Evolutionary conservation across 352 stramenopile species (phyloP), one percentile per base, ranked within the genome.

Genomic region (Phytopythium chamaehyphon): DNA sequence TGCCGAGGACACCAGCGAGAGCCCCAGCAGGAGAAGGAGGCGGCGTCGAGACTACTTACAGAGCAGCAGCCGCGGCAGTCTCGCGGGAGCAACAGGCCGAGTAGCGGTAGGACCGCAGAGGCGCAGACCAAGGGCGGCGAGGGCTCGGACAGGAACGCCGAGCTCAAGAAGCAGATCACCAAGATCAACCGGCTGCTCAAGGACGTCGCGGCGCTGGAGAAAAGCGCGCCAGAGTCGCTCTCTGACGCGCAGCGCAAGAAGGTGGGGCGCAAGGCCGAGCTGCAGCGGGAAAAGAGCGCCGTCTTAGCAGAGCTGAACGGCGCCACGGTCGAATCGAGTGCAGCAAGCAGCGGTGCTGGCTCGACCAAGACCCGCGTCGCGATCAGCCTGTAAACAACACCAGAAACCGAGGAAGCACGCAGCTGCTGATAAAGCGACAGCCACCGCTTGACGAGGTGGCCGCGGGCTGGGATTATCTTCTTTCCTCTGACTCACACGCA

Each of bases 171-270:
- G 21, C 39, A 59, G 19, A 57, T 88, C 37, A 75, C 72, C 22
- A 69, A 68, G 24, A 52, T 88, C 47, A 88, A 87, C 46, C 76
- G 73, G 38, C 54, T 67, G 44, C 62, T 72, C 47, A 71, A 72
- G 31, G 64, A 70, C 33, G 65, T 21, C 16, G 62, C 57, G 15
- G 68, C 64, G 28, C 43, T 67, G 35, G 47, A 60, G 40, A 45
- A 51, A 22, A 40, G 53, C 38, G 6, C 36, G 6, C 31, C 52
- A 23, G 18, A 45, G n/a, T n/a, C 57, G 26, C 60, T 69, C 18
- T 66, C 74, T 22, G 48, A 62, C 37, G 61, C 75, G 33, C 55
- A 69, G 42, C 43, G 50, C n/a, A 77, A 74, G 48, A 65, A 71
- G 40, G 12, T 62, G 45, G 45, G 51, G 28, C 38, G 54, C 28